Percentiles rank a stretch among this genome's conserved stretches.
These are phyloP conservation scores for Pezicula rhizophila DNA, from an alignment of 2,329 filamentous ascomycete genomes.

Conservation along the genomic window DNA sequence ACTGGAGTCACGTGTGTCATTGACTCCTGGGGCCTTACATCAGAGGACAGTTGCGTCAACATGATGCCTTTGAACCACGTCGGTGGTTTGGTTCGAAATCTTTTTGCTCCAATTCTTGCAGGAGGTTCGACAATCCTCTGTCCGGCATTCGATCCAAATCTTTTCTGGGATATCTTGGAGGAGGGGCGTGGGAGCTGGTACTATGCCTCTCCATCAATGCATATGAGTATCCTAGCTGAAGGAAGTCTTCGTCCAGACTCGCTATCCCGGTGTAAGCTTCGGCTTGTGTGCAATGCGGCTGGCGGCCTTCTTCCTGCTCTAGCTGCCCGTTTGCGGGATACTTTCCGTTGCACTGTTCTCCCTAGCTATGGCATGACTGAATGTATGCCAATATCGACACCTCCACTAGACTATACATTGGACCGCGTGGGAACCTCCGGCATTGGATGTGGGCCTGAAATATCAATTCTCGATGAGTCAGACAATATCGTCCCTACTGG, in stretches of 20 bases:
- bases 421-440: conserved; percentile 49
- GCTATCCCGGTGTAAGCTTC: conserved; percentile 37
- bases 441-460: conserved; percentile 43
- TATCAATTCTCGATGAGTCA: conserved; percentile 41
- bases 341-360: conserved; percentile 45
- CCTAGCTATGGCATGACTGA: conserved; percentile 56
- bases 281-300: conserved; percentile 50
- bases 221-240: conserved; percentile 46
- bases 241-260: conserved; percentile 33
- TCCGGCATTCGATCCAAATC: conserved; percentile 44
- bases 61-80: conserved; percentile 56
- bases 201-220: conserved; percentile 53
- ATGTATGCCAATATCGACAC: conserved; percentile 53
- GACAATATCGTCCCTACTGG: conserved; percentile 26
- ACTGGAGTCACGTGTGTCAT: conserved; percentile 46
- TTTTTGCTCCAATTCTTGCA: conserved; percentile 48
- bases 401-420: conserved; percentile 44
- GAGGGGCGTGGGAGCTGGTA: conserved; percentile 47
- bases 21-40: conserved; percentile 44
- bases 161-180: conserved; percentile 50
- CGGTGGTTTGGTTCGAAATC: conserved; percentile 47
- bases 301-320: conserved; percentile 46
- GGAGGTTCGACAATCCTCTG: conserved; percentile 50
- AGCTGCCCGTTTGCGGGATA: conserved; percentile 40
- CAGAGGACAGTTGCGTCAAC: conserved; percentile 45